phyloP scores from a whole-genome alignment of 768 basidiomycete species.

The Royoungia palumana region DNA sequence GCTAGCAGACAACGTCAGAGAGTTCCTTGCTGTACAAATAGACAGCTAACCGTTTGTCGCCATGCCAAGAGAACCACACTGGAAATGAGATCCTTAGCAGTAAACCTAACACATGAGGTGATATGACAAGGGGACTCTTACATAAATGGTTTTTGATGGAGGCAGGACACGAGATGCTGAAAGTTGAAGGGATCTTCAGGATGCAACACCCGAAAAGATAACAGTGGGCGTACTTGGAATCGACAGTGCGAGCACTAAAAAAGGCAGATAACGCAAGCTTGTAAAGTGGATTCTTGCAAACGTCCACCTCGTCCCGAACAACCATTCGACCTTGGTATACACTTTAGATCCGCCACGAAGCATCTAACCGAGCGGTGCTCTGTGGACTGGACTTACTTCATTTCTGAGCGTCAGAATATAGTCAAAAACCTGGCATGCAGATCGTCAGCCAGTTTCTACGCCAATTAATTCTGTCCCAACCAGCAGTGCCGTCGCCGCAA shows the following conservation, averaged over 20 bases:
- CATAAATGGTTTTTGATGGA: constrained; percentile 3
- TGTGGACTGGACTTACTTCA: constrained; percentile 4
- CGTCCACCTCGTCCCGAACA: constrained; percentile 18
- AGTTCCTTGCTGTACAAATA: not conserved
- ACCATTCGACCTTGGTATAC: constrained; percentile 12
- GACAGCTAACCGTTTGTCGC: constrained; percentile 4
- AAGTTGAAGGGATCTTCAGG: not conserved
- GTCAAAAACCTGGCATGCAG: constrained; percentile 11
- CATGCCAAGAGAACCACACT: constrained; percentile 15
- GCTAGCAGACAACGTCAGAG: constrained; percentile 1
- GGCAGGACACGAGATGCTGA: constrained; percentile 4
- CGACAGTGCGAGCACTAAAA: constrained; percentile 12
- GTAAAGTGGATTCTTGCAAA: constrained; percentile 16
- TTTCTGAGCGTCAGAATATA: constrained; percentile 14
- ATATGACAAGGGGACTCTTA: not conserved
- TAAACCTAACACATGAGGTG: not conserved
- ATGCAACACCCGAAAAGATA: not conserved
- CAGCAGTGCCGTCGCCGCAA: constrained; percentile 11
- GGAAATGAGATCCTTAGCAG: too few species aligned
- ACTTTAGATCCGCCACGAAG: not conserved
- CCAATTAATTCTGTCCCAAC: not conserved
- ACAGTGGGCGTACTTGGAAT: constrained; percentile 5
- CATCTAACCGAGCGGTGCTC: too few species aligned
- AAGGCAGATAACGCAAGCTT: constrained; percentile 22
- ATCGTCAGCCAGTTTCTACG: not conserved